Evolutionary conservation across 306 rosid species (phyloP).

Genomic region (Lablab purpureus): DNA sequence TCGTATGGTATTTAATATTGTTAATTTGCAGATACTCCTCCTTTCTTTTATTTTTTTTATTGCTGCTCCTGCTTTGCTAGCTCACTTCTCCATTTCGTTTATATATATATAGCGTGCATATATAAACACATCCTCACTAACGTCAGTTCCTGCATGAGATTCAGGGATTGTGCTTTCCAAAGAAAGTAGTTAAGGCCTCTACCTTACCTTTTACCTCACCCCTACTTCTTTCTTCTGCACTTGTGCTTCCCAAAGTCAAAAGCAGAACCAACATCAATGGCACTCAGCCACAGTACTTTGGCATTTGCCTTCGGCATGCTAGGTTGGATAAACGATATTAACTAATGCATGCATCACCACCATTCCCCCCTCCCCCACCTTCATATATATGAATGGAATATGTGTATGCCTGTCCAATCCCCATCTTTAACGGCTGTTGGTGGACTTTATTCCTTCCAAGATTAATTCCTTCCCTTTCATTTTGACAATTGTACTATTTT

Average conservation of each 20-base stretch:
- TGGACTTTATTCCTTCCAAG: no score
- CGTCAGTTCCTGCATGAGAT: constrained; percentile 43
- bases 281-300: constrained; percentile 52
- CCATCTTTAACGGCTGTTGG: neutral
- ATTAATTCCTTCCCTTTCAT: neutral
- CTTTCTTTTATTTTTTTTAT: neutral
- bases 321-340: constrained; percentile 49
- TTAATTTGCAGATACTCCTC: neutral
- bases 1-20: neutral
- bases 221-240: constrained; percentile 16
- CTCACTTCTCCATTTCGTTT: neutral
- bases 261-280: constrained; percentile 44
- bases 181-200: constrained; percentile 45
- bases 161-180: constrained; percentile 35
- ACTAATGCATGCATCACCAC: no score
- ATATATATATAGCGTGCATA: constrained; percentile 36
- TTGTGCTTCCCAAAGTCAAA: neutral
- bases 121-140: constrained; percentile 35
- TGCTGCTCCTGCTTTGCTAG: neutral
- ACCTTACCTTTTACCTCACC: neutral
- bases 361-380: no score
- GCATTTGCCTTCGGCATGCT: constrained; percentile 80
- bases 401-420: no score
- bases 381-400: no score
- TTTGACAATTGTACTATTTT: neutral